A percentile compares a stretch with the other conserved stretches of the same genome.
Evolutionary conservation across 495 filamentous ascomycete genomes (phyloP).

Genomic region (Aspergillus nidulans): DNA sequence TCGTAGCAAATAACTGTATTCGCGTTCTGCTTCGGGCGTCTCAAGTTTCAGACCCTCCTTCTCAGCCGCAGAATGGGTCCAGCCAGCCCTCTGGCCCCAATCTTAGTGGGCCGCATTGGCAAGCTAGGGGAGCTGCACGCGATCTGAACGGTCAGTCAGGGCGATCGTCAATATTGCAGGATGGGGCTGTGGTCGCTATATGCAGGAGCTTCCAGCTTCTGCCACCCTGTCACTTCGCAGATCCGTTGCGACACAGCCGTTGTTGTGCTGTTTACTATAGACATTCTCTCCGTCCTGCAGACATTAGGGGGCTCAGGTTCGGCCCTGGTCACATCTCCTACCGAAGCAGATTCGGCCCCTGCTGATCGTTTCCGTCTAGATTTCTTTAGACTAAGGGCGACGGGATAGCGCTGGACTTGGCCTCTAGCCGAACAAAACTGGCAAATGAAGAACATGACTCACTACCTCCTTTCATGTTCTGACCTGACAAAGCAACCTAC

Average conservation of each 20-base stretch:
- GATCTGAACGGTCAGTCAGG: not conserved
- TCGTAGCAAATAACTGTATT: no score
- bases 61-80: conserved; percentile 2
- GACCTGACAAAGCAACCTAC: not conserved
- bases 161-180: not conserved
- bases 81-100: no score
- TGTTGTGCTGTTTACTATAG: not conserved
- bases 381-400: no score
- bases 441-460: no score
- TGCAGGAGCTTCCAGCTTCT: not conserved
- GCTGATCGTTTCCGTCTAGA: not conserved
- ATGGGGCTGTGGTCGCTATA: not conserved
- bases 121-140: not conserved
- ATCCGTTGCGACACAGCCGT: not conserved
- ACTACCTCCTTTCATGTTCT: no score
- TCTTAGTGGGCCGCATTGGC: not conserved
- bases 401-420: not conserved
- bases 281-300: not conserved
- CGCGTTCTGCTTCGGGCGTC: no score
- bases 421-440: not conserved
- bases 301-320: not conserved
- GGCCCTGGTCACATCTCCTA: not conserved
- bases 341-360: not conserved
- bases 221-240: not conserved
- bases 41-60: not conserved